Percentiles rank a stretch among this genome's conserved stretches.
phyloP scores from a whole-genome alignment of 2,329 filamentous ascomycete species.

The Claviceps pazoutovae region DNA sequence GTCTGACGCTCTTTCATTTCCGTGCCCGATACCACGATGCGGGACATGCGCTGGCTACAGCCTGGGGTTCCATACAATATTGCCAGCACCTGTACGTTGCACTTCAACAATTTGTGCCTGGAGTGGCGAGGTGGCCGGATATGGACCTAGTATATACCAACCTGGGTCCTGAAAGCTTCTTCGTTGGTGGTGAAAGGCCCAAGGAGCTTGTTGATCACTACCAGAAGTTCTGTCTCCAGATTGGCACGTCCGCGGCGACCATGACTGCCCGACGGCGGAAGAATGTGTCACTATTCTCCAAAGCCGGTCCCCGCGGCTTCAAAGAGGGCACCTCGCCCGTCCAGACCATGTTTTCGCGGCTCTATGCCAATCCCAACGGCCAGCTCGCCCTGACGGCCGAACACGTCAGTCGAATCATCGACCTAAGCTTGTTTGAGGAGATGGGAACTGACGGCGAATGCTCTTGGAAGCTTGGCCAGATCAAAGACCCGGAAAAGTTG shows the following conservation, averaged over 20 bases:
- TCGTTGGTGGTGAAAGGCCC: constrained; percentile 21
- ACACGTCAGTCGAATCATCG: neutral
- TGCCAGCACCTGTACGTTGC: constrained; percentile 28
- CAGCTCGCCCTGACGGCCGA: neutral
- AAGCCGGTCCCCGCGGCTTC: constrained; percentile 14
- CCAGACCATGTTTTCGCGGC: constrained; percentile 19
- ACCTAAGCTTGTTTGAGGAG: constrained; percentile 1
- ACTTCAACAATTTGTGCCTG: neutral
- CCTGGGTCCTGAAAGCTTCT: constrained; percentile 20
- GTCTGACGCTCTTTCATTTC: constrained; percentile 23
- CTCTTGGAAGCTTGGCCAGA: constrained; percentile 6
- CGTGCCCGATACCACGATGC: constrained; percentile 18
- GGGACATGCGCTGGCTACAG: constrained; percentile 20
- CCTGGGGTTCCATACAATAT: constrained; percentile 25
- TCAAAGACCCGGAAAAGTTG: constrained; percentile 9
- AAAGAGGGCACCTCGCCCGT: constrained; percentile 16
- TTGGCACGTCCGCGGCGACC: constrained; percentile 19
- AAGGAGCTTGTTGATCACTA: constrained; percentile 18
- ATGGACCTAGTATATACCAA: constrained; percentile 22
- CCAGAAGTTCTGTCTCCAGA: constrained; percentile 23
- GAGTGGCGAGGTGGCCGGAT: constrained; percentile 20
- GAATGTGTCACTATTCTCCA: constrained; percentile 10
- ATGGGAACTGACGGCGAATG: constrained; percentile 10
- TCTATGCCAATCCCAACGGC: neutral
- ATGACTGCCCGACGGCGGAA: neutral